phyloP scores from a whole-genome alignment of 73 alveolate species.

The Symbiodinium natans region DNA sequence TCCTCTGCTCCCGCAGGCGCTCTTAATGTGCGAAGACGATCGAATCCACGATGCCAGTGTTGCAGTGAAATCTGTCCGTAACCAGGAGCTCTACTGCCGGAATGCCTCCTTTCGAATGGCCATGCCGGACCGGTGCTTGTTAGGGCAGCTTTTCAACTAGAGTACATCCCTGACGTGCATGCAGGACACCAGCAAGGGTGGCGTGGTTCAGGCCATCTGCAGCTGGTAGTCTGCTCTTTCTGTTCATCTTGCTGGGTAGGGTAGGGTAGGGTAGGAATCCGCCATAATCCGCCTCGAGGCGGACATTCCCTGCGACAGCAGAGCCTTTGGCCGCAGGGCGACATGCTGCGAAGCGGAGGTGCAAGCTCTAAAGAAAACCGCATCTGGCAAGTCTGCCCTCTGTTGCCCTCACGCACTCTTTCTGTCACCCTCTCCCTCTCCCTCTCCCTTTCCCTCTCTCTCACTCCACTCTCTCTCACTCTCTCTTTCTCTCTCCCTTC shows the following conservation, averaged over 20 bases:
- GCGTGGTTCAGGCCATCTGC: neutral
- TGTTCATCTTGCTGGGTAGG: too few relatives aligned
- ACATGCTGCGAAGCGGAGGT: constrained; percentile 89
- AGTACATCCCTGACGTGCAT: neutral
- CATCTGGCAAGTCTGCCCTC: too few relatives aligned
- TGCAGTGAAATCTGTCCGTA: neutral
- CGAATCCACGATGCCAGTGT: neutral
- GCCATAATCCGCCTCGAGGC: too few relatives aligned
- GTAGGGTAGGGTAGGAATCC: too few relatives aligned
- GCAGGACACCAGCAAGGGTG: constrained; percentile 18
- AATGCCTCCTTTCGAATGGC: neutral
- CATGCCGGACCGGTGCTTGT: neutral
- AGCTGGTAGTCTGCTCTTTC: too few relatives aligned
- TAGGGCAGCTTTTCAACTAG: neutral
- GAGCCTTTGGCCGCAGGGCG: constrained; percentile 60
- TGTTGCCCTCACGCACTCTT: too few relatives aligned
- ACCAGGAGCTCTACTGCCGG: constrained; percentile 17
- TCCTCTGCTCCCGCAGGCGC: constrained; percentile 20
- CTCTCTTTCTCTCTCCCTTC: too few relatives aligned
- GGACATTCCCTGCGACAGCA: constrained; percentile 82
- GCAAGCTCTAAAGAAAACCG: too few relatives aligned
- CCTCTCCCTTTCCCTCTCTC: too few relatives aligned
- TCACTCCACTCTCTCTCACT: too few relatives aligned
- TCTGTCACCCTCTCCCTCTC: too few relatives aligned
- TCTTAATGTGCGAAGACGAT: too few relatives aligned